phyloP scores from a whole-genome alignment of 2,329 filamentous ascomycete genomes.

The Metarhizium anisopliae region DNA sequence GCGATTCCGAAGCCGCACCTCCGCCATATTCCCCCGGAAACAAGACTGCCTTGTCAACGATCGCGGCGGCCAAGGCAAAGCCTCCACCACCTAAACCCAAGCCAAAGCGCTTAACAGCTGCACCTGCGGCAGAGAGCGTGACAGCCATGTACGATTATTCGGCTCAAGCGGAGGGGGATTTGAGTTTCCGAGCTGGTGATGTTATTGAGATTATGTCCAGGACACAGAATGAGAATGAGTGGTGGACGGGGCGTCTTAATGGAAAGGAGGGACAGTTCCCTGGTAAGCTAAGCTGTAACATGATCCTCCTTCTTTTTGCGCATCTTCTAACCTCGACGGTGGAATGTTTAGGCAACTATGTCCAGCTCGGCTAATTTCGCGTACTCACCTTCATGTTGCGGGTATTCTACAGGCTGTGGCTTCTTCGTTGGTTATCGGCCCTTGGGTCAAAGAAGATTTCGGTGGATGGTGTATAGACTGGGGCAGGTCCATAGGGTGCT shows the following conservation, averaged over 20 bases:
- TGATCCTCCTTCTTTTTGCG: neutral
- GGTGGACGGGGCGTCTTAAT: constrained; percentile 81
- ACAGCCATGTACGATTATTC: constrained; percentile 95
- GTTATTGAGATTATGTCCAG: constrained; percentile 78
- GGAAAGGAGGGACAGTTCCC: constrained; percentile 88
- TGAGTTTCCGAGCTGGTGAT: constrained; percentile 84
- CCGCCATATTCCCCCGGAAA: constrained; percentile 58
- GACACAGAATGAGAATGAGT: constrained; percentile 90
- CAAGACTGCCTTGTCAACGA: constrained; percentile 32
- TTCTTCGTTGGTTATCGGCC: neutral
- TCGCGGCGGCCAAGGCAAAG: constrained; percentile 53
- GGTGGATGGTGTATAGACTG: neutral
- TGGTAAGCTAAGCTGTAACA: constrained; percentile 46
- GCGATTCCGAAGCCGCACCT: constrained; percentile 47
- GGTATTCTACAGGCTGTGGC: neutral
- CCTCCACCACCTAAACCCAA: constrained; percentile 69
- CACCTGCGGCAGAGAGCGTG: constrained; percentile 62
- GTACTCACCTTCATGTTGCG: neutral
- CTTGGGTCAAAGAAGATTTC: neutral
- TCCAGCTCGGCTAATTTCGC: constrained; percentile 25
- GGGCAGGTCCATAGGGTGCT: neutral
- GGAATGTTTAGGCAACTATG: constrained; percentile 37
- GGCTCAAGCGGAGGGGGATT: constrained; percentile 86
- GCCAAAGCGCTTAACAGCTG: constrained; percentile 61
- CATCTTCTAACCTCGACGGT: neutral